phyloP scores from a whole-genome alignment of 2,329 filamentous ascomycete genomes.

The Lecanicillium sp. region DNA sequence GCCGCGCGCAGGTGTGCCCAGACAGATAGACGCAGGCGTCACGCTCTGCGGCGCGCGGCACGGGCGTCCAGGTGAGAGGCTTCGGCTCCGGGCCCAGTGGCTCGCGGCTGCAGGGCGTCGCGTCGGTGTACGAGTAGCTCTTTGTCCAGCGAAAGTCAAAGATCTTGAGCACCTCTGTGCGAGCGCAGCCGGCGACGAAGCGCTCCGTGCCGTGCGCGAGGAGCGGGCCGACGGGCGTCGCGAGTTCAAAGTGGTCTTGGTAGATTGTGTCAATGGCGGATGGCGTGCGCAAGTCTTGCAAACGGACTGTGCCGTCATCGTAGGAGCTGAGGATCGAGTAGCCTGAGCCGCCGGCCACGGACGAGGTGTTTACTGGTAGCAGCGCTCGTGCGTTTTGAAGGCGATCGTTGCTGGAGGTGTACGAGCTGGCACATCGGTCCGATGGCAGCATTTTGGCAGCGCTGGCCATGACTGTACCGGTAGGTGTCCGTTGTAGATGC shows the following conservation, averaged over 20 bases:
- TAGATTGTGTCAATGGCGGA: constrained; percentile 32
- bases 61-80: constrained; percentile 15
- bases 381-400: constrained; percentile 23
- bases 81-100: constrained; percentile 27
- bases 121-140: constrained; percentile 34
- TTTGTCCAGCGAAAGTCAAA: constrained; percentile 40
- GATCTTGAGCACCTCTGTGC: constrained; percentile 30
- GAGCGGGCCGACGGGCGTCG: constrained; percentile 28
- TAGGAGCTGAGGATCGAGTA: constrained; percentile 34
- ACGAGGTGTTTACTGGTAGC: constrained; percentile 23
- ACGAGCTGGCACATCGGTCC: neutral
- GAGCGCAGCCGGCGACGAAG: constrained; percentile 34
- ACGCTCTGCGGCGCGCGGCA: constrained; percentile 11
- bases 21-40: constrained; percentile 21
- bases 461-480: constrained; percentile 24
- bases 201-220: constrained; percentile 32
- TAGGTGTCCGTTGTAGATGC: constrained; percentile 29
- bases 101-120: constrained; percentile 27
- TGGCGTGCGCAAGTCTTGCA: constrained; percentile 31
- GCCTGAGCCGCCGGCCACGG: constrained; percentile 16
- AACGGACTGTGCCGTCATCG: constrained; percentile 32
- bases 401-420: constrained; percentile 1
- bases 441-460: constrained; percentile 20
- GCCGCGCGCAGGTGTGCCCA: constrained; percentile 30
- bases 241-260: constrained; percentile 37